Conservation (phyloP, 108 stramenopile genomes). For the Stephanodiscus minutulus region DNA sequence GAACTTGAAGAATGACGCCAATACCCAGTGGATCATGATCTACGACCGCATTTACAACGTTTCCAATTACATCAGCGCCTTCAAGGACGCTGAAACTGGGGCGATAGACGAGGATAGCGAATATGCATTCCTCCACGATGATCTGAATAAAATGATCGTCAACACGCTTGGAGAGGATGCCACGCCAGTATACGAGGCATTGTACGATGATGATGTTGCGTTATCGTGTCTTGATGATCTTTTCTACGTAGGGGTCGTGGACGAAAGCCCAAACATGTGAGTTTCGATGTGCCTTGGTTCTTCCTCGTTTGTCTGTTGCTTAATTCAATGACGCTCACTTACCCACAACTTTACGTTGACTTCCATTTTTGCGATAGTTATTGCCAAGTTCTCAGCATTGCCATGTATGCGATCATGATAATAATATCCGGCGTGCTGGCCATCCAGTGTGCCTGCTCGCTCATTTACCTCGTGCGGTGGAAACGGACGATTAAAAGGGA, state of each 20-base stretch:
- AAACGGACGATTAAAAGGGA: conserved; percentile 45
- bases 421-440: conserved; percentile 50
- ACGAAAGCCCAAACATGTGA: conserved; percentile 38
- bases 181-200: conserved; percentile 47
- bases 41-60: conserved; percentile 54
- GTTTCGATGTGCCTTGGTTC: not conserved
- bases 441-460: conserved; percentile 57
- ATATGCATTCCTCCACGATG: conserved; percentile 48
- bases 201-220: conserved; percentile 43
- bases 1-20: conserved; percentile 30
- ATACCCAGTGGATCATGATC: conserved; percentile 50
- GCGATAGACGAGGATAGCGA: conserved; percentile 37
- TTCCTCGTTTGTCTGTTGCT: not conserved
- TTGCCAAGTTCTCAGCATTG: conserved; percentile 28
- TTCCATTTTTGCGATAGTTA: conserved; percentile 13
- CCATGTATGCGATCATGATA: conserved; percentile 59
- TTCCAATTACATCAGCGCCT: conserved; percentile 39
- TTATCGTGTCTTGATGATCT: conserved; percentile 49
- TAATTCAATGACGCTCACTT: not conserved
- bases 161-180: conserved; percentile 56
- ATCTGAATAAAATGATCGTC: conserved; percentile 48
- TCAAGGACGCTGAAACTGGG: conserved; percentile 30
- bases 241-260: conserved; percentile 48
- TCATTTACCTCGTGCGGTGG: conserved; percentile 46
- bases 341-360: not conserved